Evolutionary conservation across 2,329 filamentous ascomycete species (phyloP).

Genomic region (Fusarium protoensiforme): DNA sequence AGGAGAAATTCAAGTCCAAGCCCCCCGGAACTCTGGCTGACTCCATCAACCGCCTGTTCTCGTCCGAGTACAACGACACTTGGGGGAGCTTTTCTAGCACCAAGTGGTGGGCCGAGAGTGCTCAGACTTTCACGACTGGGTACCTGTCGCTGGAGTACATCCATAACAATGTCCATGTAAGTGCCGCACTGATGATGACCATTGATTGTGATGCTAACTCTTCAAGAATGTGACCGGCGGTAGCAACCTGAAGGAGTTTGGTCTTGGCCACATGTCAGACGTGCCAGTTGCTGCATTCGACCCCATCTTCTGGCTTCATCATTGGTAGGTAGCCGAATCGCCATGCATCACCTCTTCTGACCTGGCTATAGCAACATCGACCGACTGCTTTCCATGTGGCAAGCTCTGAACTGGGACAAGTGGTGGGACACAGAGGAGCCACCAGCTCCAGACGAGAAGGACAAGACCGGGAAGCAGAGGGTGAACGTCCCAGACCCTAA

Average conservation of each 20-base stretch:
- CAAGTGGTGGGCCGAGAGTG: not conserved
- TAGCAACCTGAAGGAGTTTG: not conserved
- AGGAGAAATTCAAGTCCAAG: slow-evolving; percentile 35
- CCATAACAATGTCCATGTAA: slow-evolving; percentile 53
- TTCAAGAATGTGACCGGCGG: not conserved
- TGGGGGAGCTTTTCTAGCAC: not conserved
- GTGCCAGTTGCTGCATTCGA: slow-evolving; percentile 70
- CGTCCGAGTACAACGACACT: slow-evolving; percentile 15
- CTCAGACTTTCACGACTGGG: slow-evolving; percentile 10
- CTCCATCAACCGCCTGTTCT: slow-evolving; percentile 39
- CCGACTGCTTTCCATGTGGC: slow-evolving; percentile 24
- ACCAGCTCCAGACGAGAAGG: not conserved
- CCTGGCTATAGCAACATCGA: slow-evolving; percentile 11
- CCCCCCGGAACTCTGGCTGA: slow-evolving; percentile 37
- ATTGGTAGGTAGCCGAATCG: slow-evolving; percentile 47
- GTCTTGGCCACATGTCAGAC: slow-evolving; percentile 64
- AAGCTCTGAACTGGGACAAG: slow-evolving; percentile 12
- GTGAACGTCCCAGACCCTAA: not conserved
- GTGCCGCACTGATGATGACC: not conserved
- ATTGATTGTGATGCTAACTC: not conserved
- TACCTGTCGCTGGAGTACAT: slow-evolving; percentile 49
- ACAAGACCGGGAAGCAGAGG: not conserved
- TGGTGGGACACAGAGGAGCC: slow-evolving; percentile 12
- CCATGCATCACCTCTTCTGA: not conserved
- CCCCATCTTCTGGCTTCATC: slow-evolving; percentile 72